Percentiles rank a stretch among this genome's conserved stretches.
Evolutionary conservation across 768 basidiomycete species (phyloP).

Genomic region (Lactarius psammicola): DNA sequence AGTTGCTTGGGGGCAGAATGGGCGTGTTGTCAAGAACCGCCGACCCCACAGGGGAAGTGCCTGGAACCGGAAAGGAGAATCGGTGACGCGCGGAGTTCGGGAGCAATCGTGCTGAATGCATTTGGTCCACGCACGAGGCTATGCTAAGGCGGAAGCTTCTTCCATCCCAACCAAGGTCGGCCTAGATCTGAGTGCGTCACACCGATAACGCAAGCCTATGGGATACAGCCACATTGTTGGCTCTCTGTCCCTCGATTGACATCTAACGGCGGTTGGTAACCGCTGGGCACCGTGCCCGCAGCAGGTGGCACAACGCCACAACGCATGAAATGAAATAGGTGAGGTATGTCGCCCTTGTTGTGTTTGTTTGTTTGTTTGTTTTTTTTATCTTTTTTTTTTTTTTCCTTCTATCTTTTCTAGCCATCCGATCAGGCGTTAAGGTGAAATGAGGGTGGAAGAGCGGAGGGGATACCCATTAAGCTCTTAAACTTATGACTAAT

Average conservation of each 20-base stretch:
- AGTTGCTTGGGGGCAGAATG: slow-evolving; percentile 23
- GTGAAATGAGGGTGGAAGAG: slow-evolving; percentile 31
- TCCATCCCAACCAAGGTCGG: slow-evolving; percentile 21
- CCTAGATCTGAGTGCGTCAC: slow-evolving; percentile 28
- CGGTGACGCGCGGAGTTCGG: slow-evolving; percentile 29
- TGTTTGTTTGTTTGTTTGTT: background rate
- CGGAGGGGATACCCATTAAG: slow-evolving; percentile 39
- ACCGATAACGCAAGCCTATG: slow-evolving; percentile 24
- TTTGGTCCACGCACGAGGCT: slow-evolving; percentile 26
- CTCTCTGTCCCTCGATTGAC: slow-evolving; percentile 2
- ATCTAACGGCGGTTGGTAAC: slow-evolving; percentile 12
- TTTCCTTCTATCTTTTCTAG: background rate
- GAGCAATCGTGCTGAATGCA: slow-evolving; percentile 15
- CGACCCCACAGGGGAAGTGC: slow-evolving; percentile 29
- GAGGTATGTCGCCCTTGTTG: background rate
- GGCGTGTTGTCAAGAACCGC: slow-evolving; percentile 26
- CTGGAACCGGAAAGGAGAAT: slow-evolving; percentile 23
- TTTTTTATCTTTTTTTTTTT: background rate
- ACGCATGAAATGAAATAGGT: slow-evolving; percentile 16
- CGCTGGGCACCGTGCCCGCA: slow-evolving; percentile 12
- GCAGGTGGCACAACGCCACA: background rate
- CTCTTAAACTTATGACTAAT: slow-evolving; percentile 45
- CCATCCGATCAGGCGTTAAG: slow-evolving; percentile 3
- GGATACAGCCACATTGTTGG: slow-evolving; percentile 21
- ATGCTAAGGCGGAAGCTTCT: slow-evolving; percentile 29